Percentiles rank a stretch among this genome's conserved stretches.
phyloP scores from a whole-genome alignment of 352 stramenopile species.

The Pythium graminicola region DNA sequence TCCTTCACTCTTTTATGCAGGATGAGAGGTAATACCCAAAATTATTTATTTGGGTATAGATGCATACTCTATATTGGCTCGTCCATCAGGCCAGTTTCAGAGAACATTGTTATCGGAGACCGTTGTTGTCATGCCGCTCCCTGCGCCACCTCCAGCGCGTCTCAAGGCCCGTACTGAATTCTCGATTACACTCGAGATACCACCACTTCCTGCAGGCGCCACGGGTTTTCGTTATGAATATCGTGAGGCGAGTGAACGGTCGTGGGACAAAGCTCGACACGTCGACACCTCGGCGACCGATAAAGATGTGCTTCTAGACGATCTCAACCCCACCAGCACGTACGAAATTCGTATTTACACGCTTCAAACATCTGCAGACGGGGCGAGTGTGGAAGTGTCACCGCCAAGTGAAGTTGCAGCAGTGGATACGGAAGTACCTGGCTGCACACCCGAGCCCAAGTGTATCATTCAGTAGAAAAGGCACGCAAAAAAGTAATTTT shows the following conservation, averaged over 20 bases:
- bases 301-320: slow-evolving; percentile 60
- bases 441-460: slow-evolving; percentile 60
- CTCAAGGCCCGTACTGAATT: slow-evolving; percentile 75
- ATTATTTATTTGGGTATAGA: too few species aligned
- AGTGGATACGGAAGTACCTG: slow-evolving; percentile 83
- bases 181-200: slow-evolving; percentile 66
- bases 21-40: neutral
- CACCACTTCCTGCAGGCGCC: slow-evolving; percentile 14
- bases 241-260: slow-evolving; percentile 40
- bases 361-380: slow-evolving; percentile 32
- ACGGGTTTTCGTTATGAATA: slow-evolving; percentile 63
- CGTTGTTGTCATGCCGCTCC: slow-evolving; percentile 16
- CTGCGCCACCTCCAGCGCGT: slow-evolving; percentile 52
- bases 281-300: slow-evolving; percentile 34
- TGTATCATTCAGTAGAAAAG: slow-evolving; percentile 29
- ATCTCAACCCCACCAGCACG: slow-evolving; percentile 83
- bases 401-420: slow-evolving; percentile 62
- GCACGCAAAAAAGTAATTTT: neutral
- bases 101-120: too few species aligned
- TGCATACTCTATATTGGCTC: too few species aligned
- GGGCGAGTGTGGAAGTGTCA: slow-evolving; percentile 36
- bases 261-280: slow-evolving; percentile 32
- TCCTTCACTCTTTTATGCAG: too few species aligned
- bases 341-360: slow-evolving; percentile 82
- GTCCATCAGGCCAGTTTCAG: too few species aligned